Conservation (phyloP, 768 basidiomycete species). For the Termitomyces sp. region DNA sequence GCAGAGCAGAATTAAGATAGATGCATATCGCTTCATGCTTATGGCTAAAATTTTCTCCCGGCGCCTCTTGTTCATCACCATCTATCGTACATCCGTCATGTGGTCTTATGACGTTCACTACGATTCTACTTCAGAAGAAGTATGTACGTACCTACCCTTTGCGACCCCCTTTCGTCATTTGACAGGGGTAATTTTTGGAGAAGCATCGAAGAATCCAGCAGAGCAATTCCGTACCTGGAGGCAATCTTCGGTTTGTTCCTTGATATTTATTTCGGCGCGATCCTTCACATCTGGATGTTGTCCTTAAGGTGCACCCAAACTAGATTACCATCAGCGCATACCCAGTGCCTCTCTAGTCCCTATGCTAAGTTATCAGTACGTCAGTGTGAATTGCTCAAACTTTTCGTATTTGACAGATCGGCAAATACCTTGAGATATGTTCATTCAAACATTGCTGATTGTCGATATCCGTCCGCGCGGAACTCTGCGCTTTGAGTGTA, state of each 20-base stretch:
- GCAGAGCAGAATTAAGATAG: too few relatives aligned
- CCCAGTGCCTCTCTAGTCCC: neutral
- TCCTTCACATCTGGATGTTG: neutral
- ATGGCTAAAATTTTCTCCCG: neutral
- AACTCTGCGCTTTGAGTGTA: neutral
- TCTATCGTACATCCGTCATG: neutral
- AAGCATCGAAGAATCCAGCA: neutral
- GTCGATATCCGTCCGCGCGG: neutral
- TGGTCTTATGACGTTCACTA: slow-evolving; percentile 3
- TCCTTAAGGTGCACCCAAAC: neutral
- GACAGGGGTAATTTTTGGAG: neutral
- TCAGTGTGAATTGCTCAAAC: neutral
- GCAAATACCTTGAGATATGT: slow-evolving; percentile 1
- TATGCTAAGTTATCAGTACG: neutral
- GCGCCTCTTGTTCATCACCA: neutral
- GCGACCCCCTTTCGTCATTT: slow-evolving; percentile 4
- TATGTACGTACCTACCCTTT: neutral
- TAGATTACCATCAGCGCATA: neutral
- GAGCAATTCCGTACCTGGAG: neutral
- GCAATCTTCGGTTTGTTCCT: neutral
- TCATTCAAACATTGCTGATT: neutral
- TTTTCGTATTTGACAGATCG: slow-evolving; percentile 9
- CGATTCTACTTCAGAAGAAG: neutral
- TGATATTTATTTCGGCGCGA: neutral
- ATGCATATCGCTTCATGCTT: neutral